Evolutionary conservation across 768 basidiomycete species (phyloP).

Genomic region (Fomitopsis serialis): DNA sequence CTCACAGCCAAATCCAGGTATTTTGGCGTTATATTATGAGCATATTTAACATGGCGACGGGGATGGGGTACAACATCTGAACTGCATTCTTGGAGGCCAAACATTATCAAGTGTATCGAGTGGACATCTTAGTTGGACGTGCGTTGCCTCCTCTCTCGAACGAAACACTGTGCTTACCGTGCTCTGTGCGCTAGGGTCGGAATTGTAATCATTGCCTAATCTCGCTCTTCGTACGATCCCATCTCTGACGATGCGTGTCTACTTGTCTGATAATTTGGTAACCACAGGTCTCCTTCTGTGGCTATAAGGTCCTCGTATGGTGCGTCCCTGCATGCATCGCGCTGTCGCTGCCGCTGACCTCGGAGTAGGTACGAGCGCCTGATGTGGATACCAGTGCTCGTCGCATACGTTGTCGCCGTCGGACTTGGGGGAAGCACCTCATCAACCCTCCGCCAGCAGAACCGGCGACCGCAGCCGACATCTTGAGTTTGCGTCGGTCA

Average conservation of each 20-base stretch:
- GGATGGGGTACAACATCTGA: constrained; percentile 56
- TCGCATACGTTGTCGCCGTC: constrained; percentile 65
- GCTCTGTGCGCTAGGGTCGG: constrained; percentile 48
- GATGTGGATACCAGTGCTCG: constrained; percentile 73
- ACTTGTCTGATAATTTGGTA: too few relatives aligned
- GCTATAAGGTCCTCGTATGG: constrained; percentile 58
- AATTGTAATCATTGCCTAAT: constrained; percentile 73
- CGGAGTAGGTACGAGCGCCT: constrained; percentile 62
- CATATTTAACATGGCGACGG: constrained; percentile 42
- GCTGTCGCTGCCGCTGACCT: background rate
- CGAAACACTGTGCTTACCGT: background rate
- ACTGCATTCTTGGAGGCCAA: constrained; percentile 60
- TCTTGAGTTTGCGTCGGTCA: constrained; percentile 66
- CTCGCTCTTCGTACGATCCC: constrained; percentile 45
- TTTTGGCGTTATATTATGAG: constrained; percentile 47
- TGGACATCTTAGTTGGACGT: constrained; percentile 47
- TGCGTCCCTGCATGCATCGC: constrained; percentile 14
- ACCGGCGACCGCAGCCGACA: constrained; percentile 47
- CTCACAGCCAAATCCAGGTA: constrained; percentile 32
- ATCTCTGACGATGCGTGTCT: too few relatives aligned
- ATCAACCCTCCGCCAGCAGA: constrained; percentile 38
- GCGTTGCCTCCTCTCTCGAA: constrained; percentile 10
- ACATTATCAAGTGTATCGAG: constrained; percentile 46
- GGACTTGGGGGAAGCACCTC: constrained; percentile 75
- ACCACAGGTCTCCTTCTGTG: constrained; percentile 57